Base-by-base conservation (phyloP, 2,329 filamentous ascomycete species). In the Aspergillus vadensis region DNA sequence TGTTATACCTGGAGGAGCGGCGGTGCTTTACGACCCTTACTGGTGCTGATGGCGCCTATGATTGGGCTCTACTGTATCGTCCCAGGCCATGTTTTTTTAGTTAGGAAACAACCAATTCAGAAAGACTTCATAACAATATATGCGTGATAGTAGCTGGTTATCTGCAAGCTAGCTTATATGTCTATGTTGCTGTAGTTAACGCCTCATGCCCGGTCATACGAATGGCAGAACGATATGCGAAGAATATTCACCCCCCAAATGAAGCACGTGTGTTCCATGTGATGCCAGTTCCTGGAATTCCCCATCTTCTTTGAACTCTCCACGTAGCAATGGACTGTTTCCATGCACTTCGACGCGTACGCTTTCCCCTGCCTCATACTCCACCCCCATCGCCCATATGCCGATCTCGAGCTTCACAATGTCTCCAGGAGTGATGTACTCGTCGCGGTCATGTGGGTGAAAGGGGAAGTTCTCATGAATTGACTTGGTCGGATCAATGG, bases 1-100 rank as follows among this genome's bases (percentile, higher is more conserved):
- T 76, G 74, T 76, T 57, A 49, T 49, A 51, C 52, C 5, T 32
- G 27, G 49, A 7, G 38, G 23, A 9, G 23, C 36, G 5, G n/a
- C 25, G n/a, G 36, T 19, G 52, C 38, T 27, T 32, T n/a, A 59
- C 57, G 61, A 63, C 55, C 57, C 64, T 64, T 43, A 15, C 0
- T 36, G 41, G 41, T 50, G 39, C 53, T 50, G 41, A 32, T 15
- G 19, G 50, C 27, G 19, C 30, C 36, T 57, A 61, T 67, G 65
- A 67, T 50, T 60, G 59, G 59, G 63, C 38, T 66, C 61, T 62
- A 19, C 53, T 14, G 39, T 5, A 32, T 32, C 17, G 5, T 19
- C 25, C 44, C 15, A 19, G n/a, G 21, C 32, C 30, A 19, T 12
- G 10, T 30, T 52, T 23, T 23, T 5, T 23, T 27, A n/a, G 17